Evolutionary conservation across 805 yeast species (phyloP), one percentile per base, ranked within the genome.

Genomic region (Hanseniaspora hatyaiensis): DNA sequence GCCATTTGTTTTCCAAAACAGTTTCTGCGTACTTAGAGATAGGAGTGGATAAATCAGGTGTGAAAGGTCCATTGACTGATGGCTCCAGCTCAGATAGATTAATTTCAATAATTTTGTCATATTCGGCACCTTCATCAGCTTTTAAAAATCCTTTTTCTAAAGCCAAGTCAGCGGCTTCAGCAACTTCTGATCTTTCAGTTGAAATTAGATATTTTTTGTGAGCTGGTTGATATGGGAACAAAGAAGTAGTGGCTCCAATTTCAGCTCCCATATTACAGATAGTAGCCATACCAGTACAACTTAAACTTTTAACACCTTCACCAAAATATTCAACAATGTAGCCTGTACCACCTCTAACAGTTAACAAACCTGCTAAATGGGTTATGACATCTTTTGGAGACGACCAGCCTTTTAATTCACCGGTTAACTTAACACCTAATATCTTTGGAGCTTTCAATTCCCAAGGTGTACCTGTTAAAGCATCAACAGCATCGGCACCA

Each of bases 251-350:
- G 37, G 98, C 98, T 67, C 98, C 98, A 51, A 92, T 87, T 70
- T 92, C 98, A 48, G 98, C 98, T 64, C 98, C 98, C 98, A 92
- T 92, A 68, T 92, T 92, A 75, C 97, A 89, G 65, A 92, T 89
- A 52, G 98, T 92, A 52, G 95, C 98, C 98, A 92, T 92, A 71
- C 98, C 98, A 30, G 98, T 92, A 71, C 95, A 86, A 20, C 94
- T 81, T 59, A 92, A 75, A 47, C 82, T 70, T 52, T 80, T 71
- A 39, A 87, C 94, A 70, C 98, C 98, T 48, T 80, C 86, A 62
- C 98, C 98, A 61, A 85, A 89, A 71, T 92, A 92, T 70, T 92
- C 98, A 45, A 92, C 88, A 60, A 92, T 87, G 65, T 72, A 79
- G 54, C 97, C 97, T 48, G 98, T 92, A 66, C 98, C 98, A 65